These are phyloP conservation scores for Rhynchosporium graminicola DNA, from an alignment of 2,329 filamentous ascomycete species.

Conservation along the genomic window DNA sequence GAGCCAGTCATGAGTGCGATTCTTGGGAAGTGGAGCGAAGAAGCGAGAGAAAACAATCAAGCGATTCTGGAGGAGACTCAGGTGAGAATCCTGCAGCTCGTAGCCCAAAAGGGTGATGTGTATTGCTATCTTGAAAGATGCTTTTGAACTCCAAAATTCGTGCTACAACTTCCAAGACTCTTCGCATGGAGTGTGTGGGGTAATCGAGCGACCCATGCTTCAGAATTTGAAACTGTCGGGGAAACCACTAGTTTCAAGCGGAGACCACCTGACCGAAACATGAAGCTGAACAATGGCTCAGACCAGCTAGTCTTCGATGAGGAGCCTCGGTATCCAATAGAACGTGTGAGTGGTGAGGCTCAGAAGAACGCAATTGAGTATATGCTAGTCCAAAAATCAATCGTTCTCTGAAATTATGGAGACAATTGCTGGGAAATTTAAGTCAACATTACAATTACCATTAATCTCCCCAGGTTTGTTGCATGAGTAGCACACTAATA, in stretches of 20 bases:
- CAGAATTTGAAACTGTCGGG: background rate
- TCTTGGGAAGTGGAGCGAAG: background rate
- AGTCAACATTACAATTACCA: no score
- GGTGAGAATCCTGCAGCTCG: background rate
- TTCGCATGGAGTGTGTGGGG: background rate
- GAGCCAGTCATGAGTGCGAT: background rate
- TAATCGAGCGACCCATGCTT: background rate
- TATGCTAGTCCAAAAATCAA: no score
- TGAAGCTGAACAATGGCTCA: background rate
- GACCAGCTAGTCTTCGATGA: background rate
- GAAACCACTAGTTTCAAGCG: constrained; percentile 1
- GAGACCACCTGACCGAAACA: background rate
- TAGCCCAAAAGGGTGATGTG: background rate
- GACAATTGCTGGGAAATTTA: no score
- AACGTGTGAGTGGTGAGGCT: no score
- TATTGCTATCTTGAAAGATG: background rate
- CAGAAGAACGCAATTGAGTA: no score
- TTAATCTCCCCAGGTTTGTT: no score
- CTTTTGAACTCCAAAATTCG: background rate
- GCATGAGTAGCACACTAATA: no score
- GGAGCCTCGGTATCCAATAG: no score
- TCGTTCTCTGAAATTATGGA: no score
- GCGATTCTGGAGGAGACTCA: background rate
- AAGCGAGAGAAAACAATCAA: background rate
- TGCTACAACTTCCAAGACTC: background rate